Conservation (phyloP, 2,329 filamentous ascomycete genomes). For the Aspergillus oerlinghausenensis region DNA sequence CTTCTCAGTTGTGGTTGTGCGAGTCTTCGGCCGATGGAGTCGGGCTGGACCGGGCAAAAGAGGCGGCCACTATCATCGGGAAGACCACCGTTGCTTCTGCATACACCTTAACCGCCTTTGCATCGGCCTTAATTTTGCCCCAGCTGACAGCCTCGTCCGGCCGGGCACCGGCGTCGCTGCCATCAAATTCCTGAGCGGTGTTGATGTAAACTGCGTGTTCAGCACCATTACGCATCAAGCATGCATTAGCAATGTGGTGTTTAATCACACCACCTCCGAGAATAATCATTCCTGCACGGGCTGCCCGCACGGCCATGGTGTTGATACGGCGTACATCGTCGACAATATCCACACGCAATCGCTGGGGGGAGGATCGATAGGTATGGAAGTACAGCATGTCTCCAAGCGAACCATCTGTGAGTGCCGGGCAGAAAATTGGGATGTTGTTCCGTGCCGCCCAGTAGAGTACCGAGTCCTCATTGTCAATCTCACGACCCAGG, state of each 20-base stretch:
- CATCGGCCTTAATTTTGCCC: constrained; percentile 93
- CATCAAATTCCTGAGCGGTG: constrained; percentile 95
- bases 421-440: constrained; percentile 90
- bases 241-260: constrained; percentile 97
- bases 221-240: constrained; percentile 93
- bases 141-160: constrained; percentile 97
- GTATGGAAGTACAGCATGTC: constrained; percentile 99
- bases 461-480: constrained; percentile 88
- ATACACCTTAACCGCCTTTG: constrained; percentile 83
- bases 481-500: constrained; percentile 88
- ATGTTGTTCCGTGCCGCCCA: constrained; percentile 98
- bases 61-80: constrained; percentile 62
- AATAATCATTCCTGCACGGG: constrained; percentile 90
- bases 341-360: constrained; percentile 84
- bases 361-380: constrained; percentile 77
- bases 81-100: constrained; percentile 65
- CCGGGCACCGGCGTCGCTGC: constrained; percentile 88
- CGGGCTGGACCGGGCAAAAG: constrained; percentile 50
- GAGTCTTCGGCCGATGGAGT: constrained; percentile 3
- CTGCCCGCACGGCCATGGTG: constrained; percentile 81
- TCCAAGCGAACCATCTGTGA: constrained; percentile 91
- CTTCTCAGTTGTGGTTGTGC: constrained; percentile 1
- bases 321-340: constrained; percentile 93
- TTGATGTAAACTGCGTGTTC: constrained; percentile 98
- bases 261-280: constrained; percentile 93